A percentile compares a stretch with the other conserved stretches of the same genome.
Conservation (phyloP, 192 early-diverging fungal species). For the Podila epigama region DNA sequence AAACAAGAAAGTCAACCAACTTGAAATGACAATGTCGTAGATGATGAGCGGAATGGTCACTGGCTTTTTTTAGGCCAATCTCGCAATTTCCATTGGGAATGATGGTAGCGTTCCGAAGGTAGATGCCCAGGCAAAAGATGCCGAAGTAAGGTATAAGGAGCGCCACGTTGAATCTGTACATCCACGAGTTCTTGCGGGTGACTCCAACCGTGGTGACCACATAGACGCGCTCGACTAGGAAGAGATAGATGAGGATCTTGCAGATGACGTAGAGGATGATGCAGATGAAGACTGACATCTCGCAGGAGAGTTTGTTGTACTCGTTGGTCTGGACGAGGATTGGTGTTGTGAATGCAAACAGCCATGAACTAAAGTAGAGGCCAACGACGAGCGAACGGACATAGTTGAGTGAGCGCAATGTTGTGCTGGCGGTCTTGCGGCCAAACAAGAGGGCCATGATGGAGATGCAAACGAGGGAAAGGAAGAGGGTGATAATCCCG, state of each 20-base stretch:
- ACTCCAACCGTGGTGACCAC: background rate
- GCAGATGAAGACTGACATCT: background rate
- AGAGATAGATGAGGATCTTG: background rate
- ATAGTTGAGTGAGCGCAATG: background rate
- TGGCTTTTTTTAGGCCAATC: background rate
- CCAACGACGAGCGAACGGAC: background rate
- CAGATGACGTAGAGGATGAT: background rate
- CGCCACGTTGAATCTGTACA: background rate
- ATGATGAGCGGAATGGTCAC: background rate
- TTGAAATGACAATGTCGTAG: background rate
- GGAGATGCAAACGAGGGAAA: background rate
- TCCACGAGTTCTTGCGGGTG: background rate
- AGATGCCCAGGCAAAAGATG: background rate
- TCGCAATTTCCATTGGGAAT: background rate
- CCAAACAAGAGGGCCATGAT: background rate
- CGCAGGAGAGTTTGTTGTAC: background rate
- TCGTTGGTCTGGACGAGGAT: background rate
- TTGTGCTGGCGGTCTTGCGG: background rate
- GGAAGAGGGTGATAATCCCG: too few species aligned
- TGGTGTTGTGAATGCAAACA: background rate
- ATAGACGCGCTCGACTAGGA: background rate
- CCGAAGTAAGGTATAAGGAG: background rate
- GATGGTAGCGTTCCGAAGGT: background rate
- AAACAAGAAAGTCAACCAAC: background rate
- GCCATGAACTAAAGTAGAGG: background rate